These are phyloP conservation scores for Exophiala sideris DNA, from an alignment of 2,329 filamentous ascomycete species.

Conservation along the genomic window DNA sequence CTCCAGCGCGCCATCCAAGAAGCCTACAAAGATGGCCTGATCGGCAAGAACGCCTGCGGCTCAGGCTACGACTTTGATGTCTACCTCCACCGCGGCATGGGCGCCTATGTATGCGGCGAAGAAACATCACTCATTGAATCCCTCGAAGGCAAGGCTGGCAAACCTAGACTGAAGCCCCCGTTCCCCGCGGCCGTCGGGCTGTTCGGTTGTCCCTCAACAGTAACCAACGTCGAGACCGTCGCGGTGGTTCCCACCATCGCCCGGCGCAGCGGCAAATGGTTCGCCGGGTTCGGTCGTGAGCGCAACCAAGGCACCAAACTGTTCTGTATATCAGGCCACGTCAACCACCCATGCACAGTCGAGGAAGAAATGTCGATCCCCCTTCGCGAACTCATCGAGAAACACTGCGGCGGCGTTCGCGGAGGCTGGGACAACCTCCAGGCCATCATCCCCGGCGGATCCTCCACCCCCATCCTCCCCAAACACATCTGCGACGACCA, in stretches of 20 bases:
- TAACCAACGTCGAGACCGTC: slow-evolving; percentile 96
- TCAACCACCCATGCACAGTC: slow-evolving; percentile 97
- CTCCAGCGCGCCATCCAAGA: slow-evolving; percentile 96
- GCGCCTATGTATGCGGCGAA: slow-evolving; percentile 96
- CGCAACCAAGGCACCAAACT: slow-evolving; percentile 97
- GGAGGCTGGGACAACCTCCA: slow-evolving; percentile 98
- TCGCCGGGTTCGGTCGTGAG: slow-evolving; percentile 89
- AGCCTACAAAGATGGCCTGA: slow-evolving; percentile 88
- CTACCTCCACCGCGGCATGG: slow-evolving; percentile 92
- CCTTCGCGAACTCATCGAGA: slow-evolving; percentile 91
- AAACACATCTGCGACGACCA: slow-evolving; percentile 89
- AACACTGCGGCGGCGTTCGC: slow-evolving; percentile 93
- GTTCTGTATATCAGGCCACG: slow-evolving; percentile 95
- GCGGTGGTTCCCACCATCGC: slow-evolving; percentile 95
- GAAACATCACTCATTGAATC: slow-evolving; percentile 98
- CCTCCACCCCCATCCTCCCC: slow-evolving; percentile 91
- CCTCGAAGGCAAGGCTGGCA: slow-evolving; percentile 95
- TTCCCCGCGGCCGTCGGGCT: slow-evolving; percentile 97
- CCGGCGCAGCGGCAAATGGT: slow-evolving; percentile 88
- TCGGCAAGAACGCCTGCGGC: slow-evolving; percentile 97
- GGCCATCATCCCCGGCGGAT: slow-evolving; percentile 92
- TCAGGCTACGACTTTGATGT: slow-evolving; percentile 98
- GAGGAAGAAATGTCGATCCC: slow-evolving; percentile 99
- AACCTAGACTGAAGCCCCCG: slow-evolving; percentile 96
- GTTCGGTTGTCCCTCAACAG: slow-evolving; percentile 95